Evolutionary conservation across 2,329 filamentous ascomycete species (phyloP).

Genomic region (Xylaria arbuscula): DNA sequence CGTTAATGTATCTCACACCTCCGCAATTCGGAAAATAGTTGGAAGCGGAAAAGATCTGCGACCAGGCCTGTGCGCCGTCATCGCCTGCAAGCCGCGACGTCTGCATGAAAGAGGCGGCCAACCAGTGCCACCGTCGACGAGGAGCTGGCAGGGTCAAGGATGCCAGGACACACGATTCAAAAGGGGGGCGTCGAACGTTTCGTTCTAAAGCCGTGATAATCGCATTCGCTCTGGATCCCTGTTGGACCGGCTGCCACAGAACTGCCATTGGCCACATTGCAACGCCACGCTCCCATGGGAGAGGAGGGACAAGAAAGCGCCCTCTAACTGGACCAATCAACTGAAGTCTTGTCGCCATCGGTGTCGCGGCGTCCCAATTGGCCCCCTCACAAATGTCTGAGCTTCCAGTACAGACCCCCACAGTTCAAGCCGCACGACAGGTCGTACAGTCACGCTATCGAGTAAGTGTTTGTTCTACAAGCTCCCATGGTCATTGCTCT

Average conservation of each 20-base stretch:
- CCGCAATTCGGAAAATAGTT: background rate
- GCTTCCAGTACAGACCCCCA: background rate
- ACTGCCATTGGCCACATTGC: no score
- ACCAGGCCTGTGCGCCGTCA: background rate
- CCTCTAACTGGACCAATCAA: background rate
- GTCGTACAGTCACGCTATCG: background rate
- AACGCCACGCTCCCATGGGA: background rate
- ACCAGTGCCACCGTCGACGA: background rate
- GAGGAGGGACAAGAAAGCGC: background rate
- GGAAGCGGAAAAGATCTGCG: background rate
- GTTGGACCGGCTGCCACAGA: no score
- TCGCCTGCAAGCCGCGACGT: background rate
- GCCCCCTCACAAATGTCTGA: background rate
- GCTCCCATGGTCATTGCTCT: background rate
- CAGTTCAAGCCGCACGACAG: background rate
- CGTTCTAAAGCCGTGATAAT: background rate
- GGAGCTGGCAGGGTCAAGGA: background rate
- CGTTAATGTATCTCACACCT: background rate
- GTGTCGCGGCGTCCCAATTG: background rate
- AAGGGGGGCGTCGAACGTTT: background rate
- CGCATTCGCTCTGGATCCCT: background rate
- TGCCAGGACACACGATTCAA: background rate
- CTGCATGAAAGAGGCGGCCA: background rate
- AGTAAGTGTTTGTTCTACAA: background rate
- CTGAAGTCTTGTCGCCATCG: conserved; percentile 1